A percentile compares a stretch with the other conserved stretches of the same genome.
These are phyloP conservation scores for Apiotrichum siamense DNA, from an alignment of 1,284 basidiomycete species.

Conservation along the genomic window DNA sequence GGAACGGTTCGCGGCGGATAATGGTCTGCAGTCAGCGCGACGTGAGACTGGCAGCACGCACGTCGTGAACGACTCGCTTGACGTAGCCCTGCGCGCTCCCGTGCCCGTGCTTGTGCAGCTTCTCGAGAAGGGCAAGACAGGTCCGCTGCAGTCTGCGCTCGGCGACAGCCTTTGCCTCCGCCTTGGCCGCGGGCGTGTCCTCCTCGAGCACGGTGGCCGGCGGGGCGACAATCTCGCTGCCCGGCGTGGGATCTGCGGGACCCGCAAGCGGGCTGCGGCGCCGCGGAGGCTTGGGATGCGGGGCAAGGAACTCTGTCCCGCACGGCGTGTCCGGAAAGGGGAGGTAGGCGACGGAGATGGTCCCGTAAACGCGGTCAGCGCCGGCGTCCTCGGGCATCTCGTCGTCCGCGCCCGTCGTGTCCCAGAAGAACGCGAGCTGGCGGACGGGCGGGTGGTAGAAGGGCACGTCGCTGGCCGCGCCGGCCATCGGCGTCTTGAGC, in stretches of 20 bases:
- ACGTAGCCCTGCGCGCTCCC: conserved; percentile 71
- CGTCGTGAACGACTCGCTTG: conserved; percentile 81
- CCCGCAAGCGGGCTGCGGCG: conserved; percentile 35
- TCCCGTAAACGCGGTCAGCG: conserved; percentile 2
- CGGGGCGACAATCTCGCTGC: neutral
- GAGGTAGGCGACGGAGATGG: conserved; percentile 29
- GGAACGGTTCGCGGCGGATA: conserved; percentile 69
- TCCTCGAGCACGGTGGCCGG: conserved; percentile 16
- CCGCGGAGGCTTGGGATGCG: conserved; percentile 13
- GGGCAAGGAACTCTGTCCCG: conserved; percentile 2
- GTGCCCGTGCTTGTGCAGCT: conserved; percentile 77
- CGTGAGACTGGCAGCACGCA: conserved; percentile 18
- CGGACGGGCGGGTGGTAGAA: conserved; percentile 44
- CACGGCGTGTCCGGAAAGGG: conserved; percentile 22
- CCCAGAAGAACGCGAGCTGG: conserved; percentile 37
- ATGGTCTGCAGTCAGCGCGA: conserved; percentile 48
- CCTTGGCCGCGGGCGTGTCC: conserved; percentile 4
- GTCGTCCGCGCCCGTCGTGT: conserved; percentile 10
- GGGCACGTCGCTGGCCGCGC: conserved; percentile 30
- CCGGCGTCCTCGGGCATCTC: neutral
- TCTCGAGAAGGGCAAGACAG: conserved; percentile 69
- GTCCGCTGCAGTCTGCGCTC: conserved; percentile 65
- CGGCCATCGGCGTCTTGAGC: conserved; percentile 30
- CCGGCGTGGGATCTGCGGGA: neutral
- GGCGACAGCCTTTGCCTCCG: conserved; percentile 10